A percentile compares a stretch with the other conserved stretches of the same genome.
Conservation (phyloP, 441 rosid species). For the Croton setiger region DNA sequence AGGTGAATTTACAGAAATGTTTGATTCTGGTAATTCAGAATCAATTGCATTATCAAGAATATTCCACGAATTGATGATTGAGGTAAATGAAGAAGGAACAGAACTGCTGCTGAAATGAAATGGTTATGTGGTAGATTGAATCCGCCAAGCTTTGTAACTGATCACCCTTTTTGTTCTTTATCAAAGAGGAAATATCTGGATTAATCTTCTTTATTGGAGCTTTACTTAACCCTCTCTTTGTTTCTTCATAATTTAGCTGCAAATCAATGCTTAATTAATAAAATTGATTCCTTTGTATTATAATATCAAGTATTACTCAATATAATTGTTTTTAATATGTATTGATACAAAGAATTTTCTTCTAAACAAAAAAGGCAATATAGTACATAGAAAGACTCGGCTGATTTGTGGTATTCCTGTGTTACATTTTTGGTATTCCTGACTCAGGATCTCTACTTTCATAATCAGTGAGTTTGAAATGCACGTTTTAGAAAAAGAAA, state of each 20-base stretch:
- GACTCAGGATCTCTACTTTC: not conserved
- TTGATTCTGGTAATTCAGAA: not conserved
- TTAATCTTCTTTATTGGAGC: too few relatives aligned
- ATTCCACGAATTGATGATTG: slow-evolving; percentile 17
- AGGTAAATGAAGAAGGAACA: slow-evolving; percentile 25
- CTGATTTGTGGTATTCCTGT: not conserved
- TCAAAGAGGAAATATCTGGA: slow-evolving; percentile 27
- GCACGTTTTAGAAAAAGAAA: too few relatives aligned
- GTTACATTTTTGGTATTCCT: not conserved
- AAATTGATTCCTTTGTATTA: too few relatives aligned
- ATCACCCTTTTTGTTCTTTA: slow-evolving; percentile 37
- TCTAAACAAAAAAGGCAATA: too few relatives aligned
- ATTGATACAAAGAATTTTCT: too few relatives aligned
- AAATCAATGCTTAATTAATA: too few relatives aligned
- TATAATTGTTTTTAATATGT: too few relatives aligned
- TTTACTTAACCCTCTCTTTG: too few relatives aligned
- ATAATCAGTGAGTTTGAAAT: slow-evolving; percentile 5
- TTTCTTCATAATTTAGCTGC: too few relatives aligned
- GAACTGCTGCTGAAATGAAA: slow-evolving; percentile 12
- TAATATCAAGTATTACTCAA: too few relatives aligned
- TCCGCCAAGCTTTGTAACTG: slow-evolving; percentile 32
- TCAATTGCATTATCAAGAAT: slow-evolving; percentile 7
- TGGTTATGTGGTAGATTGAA: not conserved
- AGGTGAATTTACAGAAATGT: slow-evolving; percentile 19
- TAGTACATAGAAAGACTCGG: too few relatives aligned